phyloP scores from a whole-genome alignment of 441 rosid genomes.

The Croton laevigatus region DNA sequence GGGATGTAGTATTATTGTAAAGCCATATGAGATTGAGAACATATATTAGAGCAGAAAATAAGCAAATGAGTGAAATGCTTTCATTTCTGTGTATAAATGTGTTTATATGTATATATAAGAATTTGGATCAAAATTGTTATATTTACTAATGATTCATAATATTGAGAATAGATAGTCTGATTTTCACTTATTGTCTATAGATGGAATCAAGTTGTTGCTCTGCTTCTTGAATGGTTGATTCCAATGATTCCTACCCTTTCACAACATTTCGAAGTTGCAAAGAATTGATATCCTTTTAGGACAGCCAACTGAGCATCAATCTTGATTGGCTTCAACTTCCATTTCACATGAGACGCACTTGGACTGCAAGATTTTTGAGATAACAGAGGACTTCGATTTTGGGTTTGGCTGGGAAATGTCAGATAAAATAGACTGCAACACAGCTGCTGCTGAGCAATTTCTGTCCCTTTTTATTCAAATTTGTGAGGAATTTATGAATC shows the following conservation, averaged over 20 bases:
- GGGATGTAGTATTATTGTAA: not conserved
- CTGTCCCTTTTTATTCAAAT: no score
- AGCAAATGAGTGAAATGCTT: not conserved
- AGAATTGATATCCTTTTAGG: no score
- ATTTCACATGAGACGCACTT: no score
- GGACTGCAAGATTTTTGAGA: not conserved
- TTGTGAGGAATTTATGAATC: conserved; percentile 15
- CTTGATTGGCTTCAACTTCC: no score
- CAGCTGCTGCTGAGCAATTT: not conserved
- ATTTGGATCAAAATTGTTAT: no score
- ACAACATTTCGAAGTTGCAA: not conserved
- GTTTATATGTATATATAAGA: conserved; percentile 13
- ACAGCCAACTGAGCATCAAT: no score
- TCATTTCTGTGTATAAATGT: not conserved
- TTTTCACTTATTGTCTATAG: conserved; percentile 24
- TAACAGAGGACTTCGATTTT: no score
- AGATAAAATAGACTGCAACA: no score
- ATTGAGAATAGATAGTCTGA: no score
- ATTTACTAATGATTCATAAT: no score
- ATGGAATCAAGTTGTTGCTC: conserved; percentile 25
- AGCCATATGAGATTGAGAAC: no score
- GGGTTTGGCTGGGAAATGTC: no score
- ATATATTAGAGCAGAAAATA: not conserved
- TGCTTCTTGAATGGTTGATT: conserved; percentile 18
- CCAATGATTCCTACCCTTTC: conserved; percentile 21